Conservation (phyloP, 306 rosid genomes). For the Vicia faba region DNA sequence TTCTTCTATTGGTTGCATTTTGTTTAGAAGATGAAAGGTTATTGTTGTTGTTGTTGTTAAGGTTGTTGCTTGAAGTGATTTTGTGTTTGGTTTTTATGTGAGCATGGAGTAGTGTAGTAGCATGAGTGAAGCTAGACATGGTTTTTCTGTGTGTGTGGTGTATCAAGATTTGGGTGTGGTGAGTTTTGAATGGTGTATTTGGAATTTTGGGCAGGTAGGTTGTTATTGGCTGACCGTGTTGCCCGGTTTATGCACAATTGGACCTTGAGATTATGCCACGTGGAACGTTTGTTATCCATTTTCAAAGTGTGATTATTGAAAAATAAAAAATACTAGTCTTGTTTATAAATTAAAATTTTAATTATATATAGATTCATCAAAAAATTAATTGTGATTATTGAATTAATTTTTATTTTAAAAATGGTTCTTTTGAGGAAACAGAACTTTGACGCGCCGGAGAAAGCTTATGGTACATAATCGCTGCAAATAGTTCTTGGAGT, state of each 20-base stretch:
- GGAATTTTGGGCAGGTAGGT: slow-evolving; percentile 43
- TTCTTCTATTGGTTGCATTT: slow-evolving; percentile 50
- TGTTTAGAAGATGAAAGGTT: slow-evolving; percentile 5
- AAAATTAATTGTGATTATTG: too few relatives aligned
- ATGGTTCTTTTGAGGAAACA: too few relatives aligned
- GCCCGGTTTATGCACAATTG: slow-evolving; percentile 31
- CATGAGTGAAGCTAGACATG: slow-evolving; percentile 69
- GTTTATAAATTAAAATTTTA: too few relatives aligned
- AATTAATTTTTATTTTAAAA: too few relatives aligned
- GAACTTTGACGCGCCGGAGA: too few relatives aligned
- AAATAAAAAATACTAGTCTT: too few relatives aligned
- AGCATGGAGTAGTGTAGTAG: slow-evolving; percentile 58
- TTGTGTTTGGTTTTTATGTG: slow-evolving; percentile 49
- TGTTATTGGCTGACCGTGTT: slow-evolving; percentile 37
- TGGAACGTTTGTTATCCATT: slow-evolving; percentile 46
- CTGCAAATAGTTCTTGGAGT: too few relatives aligned
- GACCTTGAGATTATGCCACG: slow-evolving; percentile 50
- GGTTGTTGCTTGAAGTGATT: neutral
- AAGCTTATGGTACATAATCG: too few relatives aligned
- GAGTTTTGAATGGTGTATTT: slow-evolving; percentile 32
- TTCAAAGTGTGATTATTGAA: too few relatives aligned
- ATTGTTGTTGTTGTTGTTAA: slow-evolving; percentile 18
- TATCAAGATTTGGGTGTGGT: neutral
- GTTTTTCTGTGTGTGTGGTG: slow-evolving; percentile 21
- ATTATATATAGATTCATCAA: too few relatives aligned